Conservation (phyloP, 2,329 filamentous ascomycete species). For the Diaporthe sp. region DNA sequence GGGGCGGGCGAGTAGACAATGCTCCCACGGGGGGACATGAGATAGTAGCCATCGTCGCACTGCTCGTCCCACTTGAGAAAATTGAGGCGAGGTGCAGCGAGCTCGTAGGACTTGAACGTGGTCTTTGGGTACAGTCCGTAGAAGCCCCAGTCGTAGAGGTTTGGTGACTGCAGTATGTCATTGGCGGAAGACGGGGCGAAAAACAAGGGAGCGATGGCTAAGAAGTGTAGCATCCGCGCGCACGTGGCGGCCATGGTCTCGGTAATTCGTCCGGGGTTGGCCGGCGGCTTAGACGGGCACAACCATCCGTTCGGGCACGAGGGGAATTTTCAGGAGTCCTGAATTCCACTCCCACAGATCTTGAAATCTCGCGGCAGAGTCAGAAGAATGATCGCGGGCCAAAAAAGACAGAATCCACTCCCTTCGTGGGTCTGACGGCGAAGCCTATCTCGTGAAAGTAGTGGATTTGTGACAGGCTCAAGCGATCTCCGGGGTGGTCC, state of each 20-base stretch:
- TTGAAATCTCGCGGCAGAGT: background rate
- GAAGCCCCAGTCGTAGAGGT: conserved; percentile 42
- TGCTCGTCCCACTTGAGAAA: conserved; percentile 41
- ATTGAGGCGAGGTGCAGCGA: conserved; percentile 41
- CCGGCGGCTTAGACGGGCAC: background rate
- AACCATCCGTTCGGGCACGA: background rate
- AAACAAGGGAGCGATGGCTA: background rate
- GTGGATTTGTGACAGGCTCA: background rate
- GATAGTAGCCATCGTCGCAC: conserved; percentile 41
- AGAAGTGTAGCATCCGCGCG: conserved; percentile 7
- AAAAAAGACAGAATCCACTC: background rate
- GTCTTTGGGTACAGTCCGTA: conserved; percentile 42
- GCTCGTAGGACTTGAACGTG: conserved; percentile 39
- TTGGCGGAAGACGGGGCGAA: background rate
- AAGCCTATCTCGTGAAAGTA: background rate
- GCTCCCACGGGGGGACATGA: conserved; percentile 42
- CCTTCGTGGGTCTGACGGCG: background rate
- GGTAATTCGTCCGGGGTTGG: background rate
- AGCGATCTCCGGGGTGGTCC: background rate
- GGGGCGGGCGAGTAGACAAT: conserved; percentile 41
- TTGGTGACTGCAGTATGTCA: conserved; percentile 33
- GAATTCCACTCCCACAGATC: background rate
- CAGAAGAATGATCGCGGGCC: no score
- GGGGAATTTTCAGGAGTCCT: background rate
- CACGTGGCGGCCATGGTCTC: conserved; percentile 33